Evolutionary conservation across 257 asterid species (phyloP).

Genomic region (Solanum corneliomulleri): DNA sequence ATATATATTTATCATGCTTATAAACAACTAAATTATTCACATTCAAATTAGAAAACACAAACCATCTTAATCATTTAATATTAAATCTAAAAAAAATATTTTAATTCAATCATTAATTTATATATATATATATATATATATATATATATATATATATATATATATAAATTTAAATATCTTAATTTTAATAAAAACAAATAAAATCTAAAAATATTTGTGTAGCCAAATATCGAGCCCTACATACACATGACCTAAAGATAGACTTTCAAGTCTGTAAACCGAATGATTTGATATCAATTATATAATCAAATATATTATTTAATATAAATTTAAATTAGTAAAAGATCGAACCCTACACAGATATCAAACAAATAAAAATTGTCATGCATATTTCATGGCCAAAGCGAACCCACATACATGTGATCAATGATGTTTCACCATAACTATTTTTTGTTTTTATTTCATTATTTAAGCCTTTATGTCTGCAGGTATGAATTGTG

Average conservation of each 20-base stretch:
- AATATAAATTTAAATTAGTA: too few relatives aligned
- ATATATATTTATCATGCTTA: too few relatives aligned
- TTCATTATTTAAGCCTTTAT: neutral
- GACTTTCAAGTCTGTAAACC: neutral
- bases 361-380: too few relatives aligned
- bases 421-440: neutral
- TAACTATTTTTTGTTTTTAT: neutral
- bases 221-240: neutral
- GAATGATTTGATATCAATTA: neutral
- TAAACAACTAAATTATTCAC: too few relatives aligned
- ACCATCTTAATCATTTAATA: too few relatives aligned
- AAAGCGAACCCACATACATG: neutral
- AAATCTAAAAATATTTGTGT: neutral
- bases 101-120: too few relatives aligned
- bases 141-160: too few relatives aligned
- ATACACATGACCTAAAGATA: neutral
- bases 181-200: too few relatives aligned
- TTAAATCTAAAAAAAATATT: too few relatives aligned
- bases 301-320: neutral
- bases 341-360: too few relatives aligned
- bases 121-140: too few relatives aligned
- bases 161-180: too few relatives aligned
- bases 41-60: neutral
- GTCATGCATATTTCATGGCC: neutral
- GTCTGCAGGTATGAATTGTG: neutral